Conservation (phyloP, 306 rosid species). For the Cucumis sativus region DNA sequence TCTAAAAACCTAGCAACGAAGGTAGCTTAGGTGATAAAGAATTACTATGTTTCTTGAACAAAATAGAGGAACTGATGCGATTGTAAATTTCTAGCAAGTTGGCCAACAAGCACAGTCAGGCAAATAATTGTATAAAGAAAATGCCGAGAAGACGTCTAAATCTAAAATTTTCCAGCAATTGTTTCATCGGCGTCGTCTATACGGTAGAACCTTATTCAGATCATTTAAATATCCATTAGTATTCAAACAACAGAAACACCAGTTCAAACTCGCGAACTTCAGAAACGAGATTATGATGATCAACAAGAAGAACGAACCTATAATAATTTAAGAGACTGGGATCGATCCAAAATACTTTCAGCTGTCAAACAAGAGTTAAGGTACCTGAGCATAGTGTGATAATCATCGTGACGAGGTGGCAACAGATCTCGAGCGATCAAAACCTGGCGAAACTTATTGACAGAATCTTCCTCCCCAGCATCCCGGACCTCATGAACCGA, state of each 20-base stretch:
- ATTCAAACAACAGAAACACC: background rate
- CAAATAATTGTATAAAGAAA: background rate
- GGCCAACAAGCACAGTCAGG: background rate
- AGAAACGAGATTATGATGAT: background rate
- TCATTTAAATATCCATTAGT: background rate
- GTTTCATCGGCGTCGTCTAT: background rate
- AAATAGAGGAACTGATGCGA: background rate
- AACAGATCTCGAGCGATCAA: slow-evolving; percentile 52
- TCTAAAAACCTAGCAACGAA: background rate
- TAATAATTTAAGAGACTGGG: too few species aligned
- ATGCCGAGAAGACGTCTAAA: background rate
- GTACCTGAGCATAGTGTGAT: slow-evolving; percentile 87
- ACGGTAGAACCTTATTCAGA: background rate
- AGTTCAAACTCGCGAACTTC: background rate
- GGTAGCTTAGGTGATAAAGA: background rate
- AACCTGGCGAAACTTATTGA: slow-evolving; percentile 43
- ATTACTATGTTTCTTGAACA: background rate
- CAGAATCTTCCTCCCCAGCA: slow-evolving; percentile 78
- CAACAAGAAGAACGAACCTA: too few species aligned
- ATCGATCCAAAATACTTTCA: background rate
- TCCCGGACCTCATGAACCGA: slow-evolving; percentile 85
- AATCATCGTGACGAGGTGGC: slow-evolving; percentile 71
- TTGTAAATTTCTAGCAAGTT: background rate
- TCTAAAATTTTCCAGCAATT: background rate
- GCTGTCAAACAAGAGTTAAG: background rate